These are phyloP conservation scores for Monilinia vaccinii-corymbosi DNA, from an alignment of 2,329 filamentous ascomycete genomes.

Conservation along the genomic window DNA sequence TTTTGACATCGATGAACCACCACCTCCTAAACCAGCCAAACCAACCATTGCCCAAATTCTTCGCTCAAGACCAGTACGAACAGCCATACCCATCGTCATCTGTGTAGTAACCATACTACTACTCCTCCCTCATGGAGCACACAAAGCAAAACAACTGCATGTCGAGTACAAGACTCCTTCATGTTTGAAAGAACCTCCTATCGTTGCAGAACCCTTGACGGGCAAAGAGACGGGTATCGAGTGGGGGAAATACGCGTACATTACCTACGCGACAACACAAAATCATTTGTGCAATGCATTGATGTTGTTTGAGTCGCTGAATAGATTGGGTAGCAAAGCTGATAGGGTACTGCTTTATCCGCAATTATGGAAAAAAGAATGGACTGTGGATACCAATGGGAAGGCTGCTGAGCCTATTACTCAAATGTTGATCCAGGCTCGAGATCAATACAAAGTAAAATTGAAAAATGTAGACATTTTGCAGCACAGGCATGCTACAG, in stretches of 20 bases:
- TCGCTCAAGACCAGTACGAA: conserved; percentile 31
- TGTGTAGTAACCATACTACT: conserved; percentile 8
- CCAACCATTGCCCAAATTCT: conserved; percentile 32
- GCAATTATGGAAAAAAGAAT: conserved; percentile 13
- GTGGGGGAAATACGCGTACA: conserved; percentile 40
- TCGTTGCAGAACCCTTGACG: conserved; percentile 1
- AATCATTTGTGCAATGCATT: conserved; percentile 42
- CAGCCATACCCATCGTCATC: conserved; percentile 12
- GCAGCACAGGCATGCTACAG: conserved; percentile 28
- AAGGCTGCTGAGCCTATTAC: conserved; percentile 28
- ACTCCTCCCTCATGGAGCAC: conserved; percentile 1
- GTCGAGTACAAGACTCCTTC: conserved; percentile 6
- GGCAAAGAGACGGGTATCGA: conserved; percentile 25
- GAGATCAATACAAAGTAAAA: conserved; percentile 37
- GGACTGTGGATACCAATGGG: conserved; percentile 30
- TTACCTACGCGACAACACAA: conserved; percentile 40
- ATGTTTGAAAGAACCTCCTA: conserved; percentile 4
- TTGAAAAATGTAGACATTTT: conserved; percentile 36
- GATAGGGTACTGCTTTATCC: conserved; percentile 41
- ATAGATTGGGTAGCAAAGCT: conserved; percentile 35
- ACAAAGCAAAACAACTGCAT: background rate
- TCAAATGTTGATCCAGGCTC: conserved; percentile 31
- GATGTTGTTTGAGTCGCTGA: conserved; percentile 40
- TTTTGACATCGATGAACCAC: conserved; percentile 5
- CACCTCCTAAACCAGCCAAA: conserved; percentile 4